Base-by-base conservation (phyloP, 768 basidiomycete species). In the Boletus subcaerulescens region DNA sequence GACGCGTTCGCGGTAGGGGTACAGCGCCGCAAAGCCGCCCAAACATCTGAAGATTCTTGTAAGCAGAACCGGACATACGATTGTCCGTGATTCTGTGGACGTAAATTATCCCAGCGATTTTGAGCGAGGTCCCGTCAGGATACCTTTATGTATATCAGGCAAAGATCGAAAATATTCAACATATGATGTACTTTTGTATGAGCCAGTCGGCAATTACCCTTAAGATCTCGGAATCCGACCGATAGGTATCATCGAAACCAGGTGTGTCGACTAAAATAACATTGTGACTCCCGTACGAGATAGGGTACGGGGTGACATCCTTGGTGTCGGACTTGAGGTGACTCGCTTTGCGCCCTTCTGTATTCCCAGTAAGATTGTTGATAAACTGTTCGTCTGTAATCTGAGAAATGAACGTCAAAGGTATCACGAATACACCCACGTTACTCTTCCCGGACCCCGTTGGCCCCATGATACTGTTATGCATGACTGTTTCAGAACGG, bases 41-140 rank as follows among this genome's bases (percentile, higher is more conserved):
- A 53, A 76, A 74, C 57, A 74, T 53, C 17, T 60, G 55, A 45
- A 76, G 66, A 53, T 72, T 74, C 40, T 61, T 65, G 22, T 47
- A 45, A 10, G 57, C 53, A 15, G 71, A 66, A 14, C 71, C 73
- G 11, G 64, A 56, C 62, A 77, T 63, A 5, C 72, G 68, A 24
- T 58, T 72, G 48, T 74, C 70, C 26, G 71, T 64, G 42, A 76
- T 74, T 29, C 67, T 64, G 36, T 73, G 70, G 18, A 71, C 40
- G 52, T 73, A 74, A 20, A 73, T 50, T 35, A 76, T 58, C 11
- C 76, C 76, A 18, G 61, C 47, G 5, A 70, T 45, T 14, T 52
- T 66, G 44, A 53, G 47, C 1, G 22, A 40, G 3, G 12, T 10
- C 4, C 52, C 52, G 11, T 52, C 38, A 42, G 55, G 6, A 31